Conservation (phyloP, 2,329 filamentous ascomycete species). For the Colletotrichum liaoningense region DNA sequence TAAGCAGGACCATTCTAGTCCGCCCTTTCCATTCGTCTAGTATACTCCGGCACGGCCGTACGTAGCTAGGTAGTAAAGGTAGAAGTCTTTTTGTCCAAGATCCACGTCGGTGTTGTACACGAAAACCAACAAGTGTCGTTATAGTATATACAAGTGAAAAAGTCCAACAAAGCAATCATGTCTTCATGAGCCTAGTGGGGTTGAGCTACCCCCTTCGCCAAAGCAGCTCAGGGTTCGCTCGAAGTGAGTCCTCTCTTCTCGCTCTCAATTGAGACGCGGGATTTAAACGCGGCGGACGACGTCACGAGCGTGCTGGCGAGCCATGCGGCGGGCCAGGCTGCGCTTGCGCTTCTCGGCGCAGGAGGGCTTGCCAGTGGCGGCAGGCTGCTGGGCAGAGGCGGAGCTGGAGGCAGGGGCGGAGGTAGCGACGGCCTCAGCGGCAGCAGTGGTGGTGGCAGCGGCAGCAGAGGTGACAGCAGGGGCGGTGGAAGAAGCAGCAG, state of each 20-base stretch:
- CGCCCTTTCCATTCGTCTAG: conserved; percentile 30
- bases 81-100: conserved; percentile 11
- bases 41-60: conserved; percentile 27
- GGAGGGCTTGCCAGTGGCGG: conserved; percentile 8
- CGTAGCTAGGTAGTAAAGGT: neutral
- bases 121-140: conserved; percentile 14
- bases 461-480: conserved; percentile 38
- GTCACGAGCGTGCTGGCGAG: conserved; percentile 36
- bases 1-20: conserved; percentile 19
- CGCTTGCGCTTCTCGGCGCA: conserved; percentile 35
- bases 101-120: conserved; percentile 22
- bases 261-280: neutral
- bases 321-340: conserved; percentile 32
- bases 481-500: conserved; percentile 40
- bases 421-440: conserved; percentile 29
- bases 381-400: conserved; percentile 1
- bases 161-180: conserved; percentile 27
- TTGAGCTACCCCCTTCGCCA: neutral
- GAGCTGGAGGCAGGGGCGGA: conserved; percentile 2
- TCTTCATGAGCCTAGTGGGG: conserved; percentile 5
- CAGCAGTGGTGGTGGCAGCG: conserved; percentile 35
- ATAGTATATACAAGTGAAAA: conserved; percentile 33
- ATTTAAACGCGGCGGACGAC: conserved; percentile 23
- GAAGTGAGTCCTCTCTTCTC: no score
- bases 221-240: neutral